Evolutionary conservation across 495 filamentous ascomycete species (phyloP).

Genomic region (Neurospora terricola): DNA sequence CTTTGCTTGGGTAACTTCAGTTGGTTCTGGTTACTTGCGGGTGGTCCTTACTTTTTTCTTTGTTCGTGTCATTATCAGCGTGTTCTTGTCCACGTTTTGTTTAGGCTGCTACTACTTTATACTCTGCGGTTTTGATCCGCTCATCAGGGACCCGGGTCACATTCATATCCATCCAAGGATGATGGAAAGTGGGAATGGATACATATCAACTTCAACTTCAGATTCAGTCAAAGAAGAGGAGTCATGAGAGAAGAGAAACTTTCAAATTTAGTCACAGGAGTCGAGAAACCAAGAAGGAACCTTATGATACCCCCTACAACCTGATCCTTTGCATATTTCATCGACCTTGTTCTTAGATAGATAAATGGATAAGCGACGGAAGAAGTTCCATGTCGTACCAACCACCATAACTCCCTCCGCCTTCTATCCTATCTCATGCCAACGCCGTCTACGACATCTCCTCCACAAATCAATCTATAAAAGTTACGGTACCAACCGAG

Average conservation of each 20-base stretch:
- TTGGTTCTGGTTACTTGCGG: not conserved
- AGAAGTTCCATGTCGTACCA: no score
- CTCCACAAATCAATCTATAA: no score
- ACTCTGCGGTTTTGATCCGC: no score
- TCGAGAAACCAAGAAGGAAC: not conserved
- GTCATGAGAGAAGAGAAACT: no score
- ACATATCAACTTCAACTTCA: not conserved
- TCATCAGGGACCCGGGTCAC: no score
- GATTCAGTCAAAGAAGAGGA: not conserved
- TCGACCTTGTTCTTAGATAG: not conserved
- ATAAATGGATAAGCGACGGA: not conserved
- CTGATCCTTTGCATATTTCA: not conserved
- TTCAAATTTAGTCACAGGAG: no score
- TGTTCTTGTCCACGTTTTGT: not conserved
- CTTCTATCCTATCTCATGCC: no score
- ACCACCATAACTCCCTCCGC: no score
- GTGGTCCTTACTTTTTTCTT: not conserved
- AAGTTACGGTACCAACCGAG: no score
- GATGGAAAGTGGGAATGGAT: not conserved
- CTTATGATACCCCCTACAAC: not conserved
- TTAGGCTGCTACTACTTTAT: no score
- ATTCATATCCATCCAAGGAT: no score
- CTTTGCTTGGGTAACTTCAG: not conserved
- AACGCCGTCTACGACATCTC: no score
- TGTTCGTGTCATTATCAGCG: not conserved